Conservation (phyloP, 2,329 filamentous ascomycete genomes). For the Ceratocystis harringtonii region DNA sequence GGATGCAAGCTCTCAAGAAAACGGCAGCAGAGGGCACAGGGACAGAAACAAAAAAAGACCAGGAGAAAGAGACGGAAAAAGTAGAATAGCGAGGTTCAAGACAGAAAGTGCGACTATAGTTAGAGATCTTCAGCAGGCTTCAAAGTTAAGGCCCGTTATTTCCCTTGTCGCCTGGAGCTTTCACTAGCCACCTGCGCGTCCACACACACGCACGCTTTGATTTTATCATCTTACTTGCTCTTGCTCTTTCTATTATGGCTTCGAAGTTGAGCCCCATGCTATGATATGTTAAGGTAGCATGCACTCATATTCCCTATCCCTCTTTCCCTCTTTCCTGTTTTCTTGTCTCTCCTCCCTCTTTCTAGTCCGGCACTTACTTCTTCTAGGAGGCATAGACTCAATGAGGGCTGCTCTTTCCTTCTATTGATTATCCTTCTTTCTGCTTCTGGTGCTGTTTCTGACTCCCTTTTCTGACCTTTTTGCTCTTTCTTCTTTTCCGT, state of each 20-base stretch:
- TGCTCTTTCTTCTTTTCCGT: not conserved
- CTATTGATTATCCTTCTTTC: not conserved
- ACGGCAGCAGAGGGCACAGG: not conserved
- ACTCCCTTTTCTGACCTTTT: not conserved
- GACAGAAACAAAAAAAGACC: not conserved
- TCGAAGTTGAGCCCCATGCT: not conserved
- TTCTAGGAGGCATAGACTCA: not conserved
- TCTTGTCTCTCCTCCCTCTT: not conserved
- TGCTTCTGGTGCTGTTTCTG: conserved; percentile 1
- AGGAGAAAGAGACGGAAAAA: not conserved
- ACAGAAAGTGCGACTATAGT: not conserved
- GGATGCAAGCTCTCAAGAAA: conserved; percentile 1
- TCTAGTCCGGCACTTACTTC: not conserved
- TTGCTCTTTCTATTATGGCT: not conserved
- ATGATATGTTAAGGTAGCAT: not conserved
- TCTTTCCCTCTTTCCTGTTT: not conserved
- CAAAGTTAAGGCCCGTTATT: not conserved
- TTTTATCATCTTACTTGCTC: not conserved
- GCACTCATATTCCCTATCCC: not conserved
- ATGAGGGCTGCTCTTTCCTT: not conserved
- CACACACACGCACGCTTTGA: not conserved
- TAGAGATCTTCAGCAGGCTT: not conserved
- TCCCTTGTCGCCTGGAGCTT: not conserved
- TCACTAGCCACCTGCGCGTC: not conserved
- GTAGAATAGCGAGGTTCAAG: not conserved